Conservation (phyloP, 495 filamentous ascomycete genomes). For the Talaromyces ruber region DNA sequence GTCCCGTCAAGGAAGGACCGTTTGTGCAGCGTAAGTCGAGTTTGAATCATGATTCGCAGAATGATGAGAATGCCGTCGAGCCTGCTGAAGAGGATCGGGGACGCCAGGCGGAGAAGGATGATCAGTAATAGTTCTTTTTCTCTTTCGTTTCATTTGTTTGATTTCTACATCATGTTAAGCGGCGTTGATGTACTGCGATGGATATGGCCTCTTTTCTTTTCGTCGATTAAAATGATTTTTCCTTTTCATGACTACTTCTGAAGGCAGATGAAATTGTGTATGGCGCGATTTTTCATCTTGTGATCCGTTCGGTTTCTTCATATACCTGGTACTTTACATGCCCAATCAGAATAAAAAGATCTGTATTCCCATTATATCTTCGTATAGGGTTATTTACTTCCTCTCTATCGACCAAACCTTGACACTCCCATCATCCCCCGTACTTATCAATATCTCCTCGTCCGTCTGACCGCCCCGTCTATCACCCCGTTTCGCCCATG, state of each 20-base stretch:
- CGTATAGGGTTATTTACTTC: neutral
- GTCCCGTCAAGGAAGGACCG: slow-evolving; percentile 80
- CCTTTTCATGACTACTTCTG: neutral
- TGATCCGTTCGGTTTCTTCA: neutral
- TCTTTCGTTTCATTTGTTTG: neutral
- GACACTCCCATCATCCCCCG: slow-evolving; percentile 73
- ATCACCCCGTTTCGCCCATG: slow-evolving; percentile 53
- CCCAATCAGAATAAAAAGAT: neutral
- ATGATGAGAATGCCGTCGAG: slow-evolving; percentile 57
- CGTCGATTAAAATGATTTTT: neutral
- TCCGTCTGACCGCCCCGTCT: slow-evolving; percentile 31
- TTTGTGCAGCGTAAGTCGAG: slow-evolving; percentile 52
- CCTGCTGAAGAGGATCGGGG: slow-evolving; percentile 10
- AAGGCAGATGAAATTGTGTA: neutral
- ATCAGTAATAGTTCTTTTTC: neutral
- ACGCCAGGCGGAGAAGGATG: slow-evolving; percentile 17
- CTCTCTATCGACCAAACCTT: slow-evolving; percentile 50
- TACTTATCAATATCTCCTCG: slow-evolving; percentile 71
- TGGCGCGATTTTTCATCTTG: neutral
- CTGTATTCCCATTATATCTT: neutral
- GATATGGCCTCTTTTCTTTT: neutral
- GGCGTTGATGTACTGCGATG: neutral
- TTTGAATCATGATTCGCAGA: slow-evolving; percentile 1
- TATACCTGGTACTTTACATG: neutral
- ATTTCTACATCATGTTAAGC: neutral